Percentiles rank a stretch among this genome's conserved stretches.
phyloP scores from a whole-genome alignment of 352 stramenopile genomes.

The Globisporangium carolinianum region DNA sequence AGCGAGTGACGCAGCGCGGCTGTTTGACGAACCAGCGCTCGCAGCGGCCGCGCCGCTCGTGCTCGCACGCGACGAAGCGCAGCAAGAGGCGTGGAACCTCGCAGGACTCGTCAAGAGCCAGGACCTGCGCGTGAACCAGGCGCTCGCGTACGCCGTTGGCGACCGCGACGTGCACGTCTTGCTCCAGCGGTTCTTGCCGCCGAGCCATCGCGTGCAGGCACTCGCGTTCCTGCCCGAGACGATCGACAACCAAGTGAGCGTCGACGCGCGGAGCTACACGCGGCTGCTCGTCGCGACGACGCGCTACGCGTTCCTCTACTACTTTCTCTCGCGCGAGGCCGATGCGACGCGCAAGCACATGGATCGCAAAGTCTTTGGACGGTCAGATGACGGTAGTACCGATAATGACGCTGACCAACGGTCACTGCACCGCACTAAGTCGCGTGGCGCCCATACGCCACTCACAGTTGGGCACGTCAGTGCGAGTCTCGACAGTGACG shows the following conservation, averaged over 20 bases:
- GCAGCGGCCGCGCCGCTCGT: slow-evolving; percentile 39
- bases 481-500: slow-evolving; percentile 8
- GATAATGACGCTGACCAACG: background rate
- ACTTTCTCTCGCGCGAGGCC: slow-evolving; percentile 65
- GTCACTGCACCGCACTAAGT: slow-evolving; percentile 22
- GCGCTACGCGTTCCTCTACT: slow-evolving; percentile 72
- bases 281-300: slow-evolving; percentile 61
- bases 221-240: slow-evolving; percentile 77
- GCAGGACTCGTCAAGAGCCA: slow-evolving; percentile 63
- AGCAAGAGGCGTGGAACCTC: slow-evolving; percentile 68
- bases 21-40: slow-evolving; percentile 45
- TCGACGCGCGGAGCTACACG: slow-evolving; percentile 72
- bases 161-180: slow-evolving; percentile 63
- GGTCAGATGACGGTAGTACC: slow-evolving; percentile 16
- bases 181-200: slow-evolving; percentile 64
- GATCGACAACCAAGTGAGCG: slow-evolving; percentile 71
- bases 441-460: slow-evolving; percentile 29
- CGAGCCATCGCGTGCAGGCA: slow-evolving; percentile 60
- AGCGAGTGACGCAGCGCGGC: slow-evolving; percentile 38
- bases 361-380: slow-evolving; percentile 66
- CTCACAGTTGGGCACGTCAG: slow-evolving; percentile 30
- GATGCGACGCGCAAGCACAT: slow-evolving; percentile 74
- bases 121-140: slow-evolving; percentile 78
- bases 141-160: slow-evolving; percentile 62
- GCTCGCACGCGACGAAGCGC: slow-evolving; percentile 58